Base-by-base conservation (phyloP, 2,329 filamentous ascomycete species). In the Aspergillus caelatus region DNA sequence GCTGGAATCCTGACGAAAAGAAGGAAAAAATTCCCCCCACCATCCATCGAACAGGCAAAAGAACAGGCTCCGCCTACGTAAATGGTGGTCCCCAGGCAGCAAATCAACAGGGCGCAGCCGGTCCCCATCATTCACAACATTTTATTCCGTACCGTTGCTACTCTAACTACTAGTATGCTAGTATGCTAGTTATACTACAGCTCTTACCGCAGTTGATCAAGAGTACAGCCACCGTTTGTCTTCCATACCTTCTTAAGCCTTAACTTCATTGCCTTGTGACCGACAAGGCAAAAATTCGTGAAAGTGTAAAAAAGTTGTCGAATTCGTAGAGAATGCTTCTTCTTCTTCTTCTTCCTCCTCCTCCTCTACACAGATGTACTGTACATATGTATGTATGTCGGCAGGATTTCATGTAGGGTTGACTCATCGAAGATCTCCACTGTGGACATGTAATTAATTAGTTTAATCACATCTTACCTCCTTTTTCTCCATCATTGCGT, bases 191-290 rank as follows among this genome's bases (percentile, higher is more conserved):
- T 41, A 41, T 19, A 16, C 43, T 11, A 23, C 43, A 23, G 43
- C 21, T 46, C 43, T 41, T 21, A 34, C 30, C n/a, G 19, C 28
- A 32, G 26, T 53, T 28, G 34, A 58, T 58, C 60, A n/a, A 62
- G n/a, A 32, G 54, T 61, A 61, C 58, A 64, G 58, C 62, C 62
- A 64, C 62, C 34, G 50, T 28, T 41, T 41, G 39, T 16, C 39
- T 41, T 41, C 39, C 39, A 41, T 41, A n/a, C 39, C 39, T 41
- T 41, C 39, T 4, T 16, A 16, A 6, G 8, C 7, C 39, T n/a
- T n/a, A 19, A 9, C 2, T 6, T n/a, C 16, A 9, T 41, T n/a
- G 16, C 39, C 39, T 41, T 41, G 39, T 41, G 39, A 41, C 39
- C 19, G 39, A 41, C 39, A 19, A 41, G 39, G 39, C 39, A 19